These are phyloP conservation scores for Acanthamoeba lenticulata DNA, from an alignment of 208 protist species.

Conservation along the genomic window DNA sequence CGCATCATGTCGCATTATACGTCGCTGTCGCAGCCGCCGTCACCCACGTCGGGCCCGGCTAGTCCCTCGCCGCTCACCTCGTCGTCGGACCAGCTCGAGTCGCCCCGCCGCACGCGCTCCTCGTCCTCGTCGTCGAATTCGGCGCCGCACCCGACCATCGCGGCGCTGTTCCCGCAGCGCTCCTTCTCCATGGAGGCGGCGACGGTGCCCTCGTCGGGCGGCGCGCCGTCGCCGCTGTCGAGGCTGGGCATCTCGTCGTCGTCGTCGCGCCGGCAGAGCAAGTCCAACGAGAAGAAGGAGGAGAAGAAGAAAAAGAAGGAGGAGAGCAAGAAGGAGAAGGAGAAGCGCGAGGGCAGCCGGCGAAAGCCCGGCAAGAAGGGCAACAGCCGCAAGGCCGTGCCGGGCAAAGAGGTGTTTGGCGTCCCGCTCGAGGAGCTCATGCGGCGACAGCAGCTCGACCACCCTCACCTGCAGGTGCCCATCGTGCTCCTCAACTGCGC, in stretches of 20 bases:
- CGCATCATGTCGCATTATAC: neutral
- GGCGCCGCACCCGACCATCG: neutral
- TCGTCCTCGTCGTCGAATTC: neutral
- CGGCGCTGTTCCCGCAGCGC: neutral
- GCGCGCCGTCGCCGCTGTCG: neutral
- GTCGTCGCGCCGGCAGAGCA: neutral
- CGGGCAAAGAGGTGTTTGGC: constrained; percentile 20
- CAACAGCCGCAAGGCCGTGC: neutral
- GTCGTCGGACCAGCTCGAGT: neutral
- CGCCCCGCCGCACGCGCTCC: neutral
- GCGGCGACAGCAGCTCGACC: neutral
- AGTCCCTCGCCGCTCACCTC: neutral
- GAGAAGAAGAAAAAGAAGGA: constrained; percentile 33
- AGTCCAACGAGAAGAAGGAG: neutral
- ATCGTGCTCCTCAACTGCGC: constrained; percentile 47
- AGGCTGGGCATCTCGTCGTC: neutral
- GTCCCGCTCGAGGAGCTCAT: constrained; percentile 33
- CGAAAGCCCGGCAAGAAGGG: neutral
- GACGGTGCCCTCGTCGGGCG: neutral
- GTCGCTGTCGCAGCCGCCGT: neutral
- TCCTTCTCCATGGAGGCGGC: neutral
- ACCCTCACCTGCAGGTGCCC: constrained; percentile 48
- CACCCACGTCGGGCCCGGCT: no score
- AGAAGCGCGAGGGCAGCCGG: neutral
- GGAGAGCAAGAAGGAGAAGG: constrained; percentile 17